Evolutionary conservation across 768 basidiomycete genomes (phyloP).

Genomic region (Auriscalpium vulgare): DNA sequence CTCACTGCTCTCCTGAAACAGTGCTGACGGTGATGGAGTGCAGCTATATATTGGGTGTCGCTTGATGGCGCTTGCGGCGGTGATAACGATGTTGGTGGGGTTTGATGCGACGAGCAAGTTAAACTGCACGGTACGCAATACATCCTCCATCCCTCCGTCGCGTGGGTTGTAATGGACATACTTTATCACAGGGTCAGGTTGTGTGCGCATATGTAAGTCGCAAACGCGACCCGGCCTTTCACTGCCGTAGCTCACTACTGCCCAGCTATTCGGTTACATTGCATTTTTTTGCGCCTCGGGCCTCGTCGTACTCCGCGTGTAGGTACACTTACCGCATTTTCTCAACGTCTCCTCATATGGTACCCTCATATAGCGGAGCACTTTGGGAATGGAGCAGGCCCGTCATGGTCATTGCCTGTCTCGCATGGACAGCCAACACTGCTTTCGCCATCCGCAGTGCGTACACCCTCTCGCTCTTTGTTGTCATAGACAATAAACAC

Average conservation of each 20-base stretch:
- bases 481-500: neutral
- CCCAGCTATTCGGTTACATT: constrained; percentile 7
- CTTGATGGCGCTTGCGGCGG: constrained; percentile 2
- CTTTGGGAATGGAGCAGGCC: constrained; percentile 6
- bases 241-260: neutral
- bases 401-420: neutral
- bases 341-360: neutral
- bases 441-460: constrained; percentile 4
- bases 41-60: constrained; percentile 11
- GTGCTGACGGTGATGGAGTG: neutral
- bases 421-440: constrained; percentile 4
- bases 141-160: neutral
- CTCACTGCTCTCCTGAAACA: neutral
- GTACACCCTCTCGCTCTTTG: neutral
- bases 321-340: neutral
- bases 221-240: no score
- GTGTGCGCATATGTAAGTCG: neutral
- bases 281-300: constrained; percentile 10
- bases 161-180: neutral
- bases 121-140: constrained; percentile 4
- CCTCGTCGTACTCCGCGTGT: constrained; percentile 11
- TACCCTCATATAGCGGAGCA: neutral
- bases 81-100: constrained; percentile 6
- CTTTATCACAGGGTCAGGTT: constrained; percentile 3
- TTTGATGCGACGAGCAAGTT: constrained; percentile 1